A percentile compares a stretch with the other conserved stretches of the same genome.
phyloP scores from a whole-genome alignment of 2,329 filamentous ascomycete species.

The Iodosphaeria phyllophila region DNA sequence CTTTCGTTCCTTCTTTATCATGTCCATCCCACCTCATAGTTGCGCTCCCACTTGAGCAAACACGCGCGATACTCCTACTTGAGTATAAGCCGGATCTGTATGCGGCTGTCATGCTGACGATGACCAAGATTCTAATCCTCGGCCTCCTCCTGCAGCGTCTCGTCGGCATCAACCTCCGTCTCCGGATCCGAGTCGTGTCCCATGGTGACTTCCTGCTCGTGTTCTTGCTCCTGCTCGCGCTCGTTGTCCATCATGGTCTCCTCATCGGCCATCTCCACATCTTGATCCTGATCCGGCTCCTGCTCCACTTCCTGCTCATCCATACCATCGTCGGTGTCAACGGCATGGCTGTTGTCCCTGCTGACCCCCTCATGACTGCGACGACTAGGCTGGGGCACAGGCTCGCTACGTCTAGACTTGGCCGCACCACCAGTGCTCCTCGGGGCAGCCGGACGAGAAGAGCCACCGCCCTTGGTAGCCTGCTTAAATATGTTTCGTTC shows the following conservation, averaged over 20 bases:
- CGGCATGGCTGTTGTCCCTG: slow-evolving; percentile 4
- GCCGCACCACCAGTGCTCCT: no score
- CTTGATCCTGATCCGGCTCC: slow-evolving; percentile 5
- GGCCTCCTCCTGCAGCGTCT: slow-evolving; percentile 6
- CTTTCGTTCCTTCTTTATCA: no score
- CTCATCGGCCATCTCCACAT: slow-evolving; percentile 4
- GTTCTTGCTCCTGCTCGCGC: slow-evolving; percentile 7
- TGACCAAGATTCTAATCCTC: slow-evolving; percentile 7
- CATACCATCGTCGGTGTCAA: not conserved
- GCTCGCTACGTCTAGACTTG: no score
- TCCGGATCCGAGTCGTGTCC: slow-evolving; percentile 15
- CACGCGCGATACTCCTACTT: no score
- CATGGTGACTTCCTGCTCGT: no score
- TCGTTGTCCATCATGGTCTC: slow-evolving; percentile 5
- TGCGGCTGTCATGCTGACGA: not conserved
- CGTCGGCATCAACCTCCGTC: slow-evolving; percentile 15
- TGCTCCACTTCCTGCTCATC: slow-evolving; percentile 3
- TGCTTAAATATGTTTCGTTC: slow-evolving; percentile 20
- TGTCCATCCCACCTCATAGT: no score
- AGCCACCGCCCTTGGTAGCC: slow-evolving; percentile 9
- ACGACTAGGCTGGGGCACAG: slow-evolving; percentile 6
- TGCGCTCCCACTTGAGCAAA: no score
- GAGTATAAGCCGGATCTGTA: no score
- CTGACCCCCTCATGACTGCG: slow-evolving; percentile 9
- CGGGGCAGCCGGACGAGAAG: slow-evolving; percentile 1